These are phyloP conservation scores for Brasenia schreberi DNA, from an alignment of 164 flowering plant species.

Conservation along the genomic window DNA sequence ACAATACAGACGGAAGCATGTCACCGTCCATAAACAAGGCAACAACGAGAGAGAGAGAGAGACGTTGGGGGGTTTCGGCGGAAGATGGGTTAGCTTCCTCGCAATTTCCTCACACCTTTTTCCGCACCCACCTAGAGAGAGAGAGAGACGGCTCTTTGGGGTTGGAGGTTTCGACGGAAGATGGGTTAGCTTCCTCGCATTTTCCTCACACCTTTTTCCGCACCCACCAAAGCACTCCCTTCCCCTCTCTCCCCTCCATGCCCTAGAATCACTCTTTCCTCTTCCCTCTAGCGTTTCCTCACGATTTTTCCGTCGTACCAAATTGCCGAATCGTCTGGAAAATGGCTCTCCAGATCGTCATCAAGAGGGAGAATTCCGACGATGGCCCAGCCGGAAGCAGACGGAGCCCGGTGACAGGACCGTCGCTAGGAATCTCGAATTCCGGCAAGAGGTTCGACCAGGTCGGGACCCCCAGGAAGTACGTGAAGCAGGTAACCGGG, in stretches of 20 bases:
- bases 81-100: background rate
- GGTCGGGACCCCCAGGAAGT: constrained; percentile 51
- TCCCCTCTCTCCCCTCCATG: background rate
- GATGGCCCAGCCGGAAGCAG: background rate
- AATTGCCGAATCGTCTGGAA: background rate
- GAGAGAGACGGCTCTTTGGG: background rate
- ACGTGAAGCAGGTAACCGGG: constrained; percentile 84
- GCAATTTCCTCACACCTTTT: background rate
- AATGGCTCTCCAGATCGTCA: background rate
- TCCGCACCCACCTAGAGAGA: background rate
- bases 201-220: background rate
- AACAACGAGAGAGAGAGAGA: background rate
- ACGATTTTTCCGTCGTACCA: background rate
- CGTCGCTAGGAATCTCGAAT: constrained; percentile 18
- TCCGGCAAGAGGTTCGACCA: constrained; percentile 67
- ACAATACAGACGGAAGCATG: no score
- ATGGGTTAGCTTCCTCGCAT: background rate
- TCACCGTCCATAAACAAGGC: background rate
- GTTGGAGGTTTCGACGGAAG: background rate
- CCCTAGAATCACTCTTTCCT: background rate
- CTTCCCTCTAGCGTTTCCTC: no score
- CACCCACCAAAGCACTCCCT: background rate
- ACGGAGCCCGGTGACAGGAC: background rate
- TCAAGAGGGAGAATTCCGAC: background rate
- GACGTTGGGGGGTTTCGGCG: background rate